Percentiles rank a stretch among this genome's conserved stretches.
Evolutionary conservation across 306 rosid genomes (phyloP).

Genomic region (Phaseolus lunatus): DNA sequence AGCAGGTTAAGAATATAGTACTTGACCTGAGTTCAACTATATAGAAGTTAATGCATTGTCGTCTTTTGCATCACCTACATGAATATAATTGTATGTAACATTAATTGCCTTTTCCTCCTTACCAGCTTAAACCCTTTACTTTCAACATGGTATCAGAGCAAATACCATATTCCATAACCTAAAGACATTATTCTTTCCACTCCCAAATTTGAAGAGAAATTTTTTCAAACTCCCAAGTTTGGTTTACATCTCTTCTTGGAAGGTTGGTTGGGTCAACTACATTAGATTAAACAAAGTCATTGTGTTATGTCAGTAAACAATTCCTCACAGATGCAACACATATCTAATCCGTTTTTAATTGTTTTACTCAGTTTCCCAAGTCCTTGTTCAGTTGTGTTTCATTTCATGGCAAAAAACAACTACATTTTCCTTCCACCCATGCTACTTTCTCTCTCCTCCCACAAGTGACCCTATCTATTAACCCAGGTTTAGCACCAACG

Average conservation of each 20-base stretch:
- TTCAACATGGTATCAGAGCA: neutral
- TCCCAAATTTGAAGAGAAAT: neutral
- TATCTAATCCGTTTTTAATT: neutral
- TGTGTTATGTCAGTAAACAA: neutral
- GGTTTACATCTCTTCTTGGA: too few relatives aligned
- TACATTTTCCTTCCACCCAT: neutral
- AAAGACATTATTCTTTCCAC: neutral
- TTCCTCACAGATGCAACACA: neutral
- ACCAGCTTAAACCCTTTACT: neutral
- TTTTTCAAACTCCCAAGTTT: neutral
- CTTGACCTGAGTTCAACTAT: neutral
- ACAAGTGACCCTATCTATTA: too few relatives aligned
- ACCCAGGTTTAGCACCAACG: neutral
- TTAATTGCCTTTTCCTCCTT: neutral
- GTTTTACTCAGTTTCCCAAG: neutral
- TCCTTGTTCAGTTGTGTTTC: neutral
- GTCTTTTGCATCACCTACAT: neutral
- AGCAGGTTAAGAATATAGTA: neutral
- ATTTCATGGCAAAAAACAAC: neutral
- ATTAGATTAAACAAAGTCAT: neutral
- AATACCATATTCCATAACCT: neutral
- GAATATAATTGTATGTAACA: neutral
- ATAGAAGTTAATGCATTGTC: neutral
- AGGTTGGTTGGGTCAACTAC: too few relatives aligned
- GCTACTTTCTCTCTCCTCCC: neutral